These are phyloP conservation scores for Eucalyptus rudis DNA, from an alignment of 345 rosid species.

Conservation along the genomic window DNA sequence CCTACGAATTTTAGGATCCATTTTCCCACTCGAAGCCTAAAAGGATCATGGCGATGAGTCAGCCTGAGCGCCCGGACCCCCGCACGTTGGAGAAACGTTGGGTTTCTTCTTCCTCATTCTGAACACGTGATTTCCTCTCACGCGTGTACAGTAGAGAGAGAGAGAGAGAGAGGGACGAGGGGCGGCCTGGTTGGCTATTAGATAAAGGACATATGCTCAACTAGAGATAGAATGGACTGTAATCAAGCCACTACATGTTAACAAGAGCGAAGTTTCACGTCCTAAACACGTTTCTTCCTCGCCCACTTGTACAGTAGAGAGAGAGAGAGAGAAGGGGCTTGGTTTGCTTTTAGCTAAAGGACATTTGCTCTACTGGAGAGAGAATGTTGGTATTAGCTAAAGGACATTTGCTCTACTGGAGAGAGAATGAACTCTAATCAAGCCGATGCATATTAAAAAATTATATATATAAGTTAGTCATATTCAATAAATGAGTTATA, in stretches of 20 bases:
- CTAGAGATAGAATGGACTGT: neutral
- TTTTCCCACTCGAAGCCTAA: neutral
- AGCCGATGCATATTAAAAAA: neutral
- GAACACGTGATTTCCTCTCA: neutral
- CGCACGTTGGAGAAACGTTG: neutral
- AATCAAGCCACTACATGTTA: neutral
- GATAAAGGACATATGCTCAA: neutral
- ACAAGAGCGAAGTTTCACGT: neutral
- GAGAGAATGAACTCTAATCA: neutral
- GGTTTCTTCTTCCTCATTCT: neutral
- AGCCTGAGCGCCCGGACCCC: neutral
- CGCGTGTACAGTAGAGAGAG: neutral
- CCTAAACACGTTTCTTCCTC: neutral
- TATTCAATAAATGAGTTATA: fast-evolving
- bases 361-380: neutral
- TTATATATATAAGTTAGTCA: too few relatives aligned
- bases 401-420: neutral
- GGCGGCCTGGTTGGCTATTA: neutral
- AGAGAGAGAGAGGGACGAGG: neutral
- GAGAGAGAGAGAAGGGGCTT: neutral
- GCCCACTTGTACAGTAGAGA: neutral
- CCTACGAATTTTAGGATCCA: too few relatives aligned
- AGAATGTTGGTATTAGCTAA: neutral
- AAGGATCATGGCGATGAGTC: constrained; percentile 6
- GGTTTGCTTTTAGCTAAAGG: too few relatives aligned